phyloP scores from a whole-genome alignment of 2,329 filamentous ascomycete genomes.

The Sarocladiaceae sp. region DNA sequence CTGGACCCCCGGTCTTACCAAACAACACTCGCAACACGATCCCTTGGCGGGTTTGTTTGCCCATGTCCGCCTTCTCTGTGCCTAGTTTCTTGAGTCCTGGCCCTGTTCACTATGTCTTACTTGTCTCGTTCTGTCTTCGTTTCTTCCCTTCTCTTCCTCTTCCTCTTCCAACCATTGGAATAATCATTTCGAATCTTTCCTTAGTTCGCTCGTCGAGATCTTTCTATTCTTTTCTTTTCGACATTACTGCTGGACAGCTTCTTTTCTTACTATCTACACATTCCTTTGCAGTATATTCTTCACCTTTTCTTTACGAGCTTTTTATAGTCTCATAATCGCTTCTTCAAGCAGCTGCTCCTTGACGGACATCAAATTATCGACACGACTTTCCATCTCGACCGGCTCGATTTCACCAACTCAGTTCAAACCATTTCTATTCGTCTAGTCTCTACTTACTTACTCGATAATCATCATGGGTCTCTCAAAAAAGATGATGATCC shows the following conservation, averaged over 20 bases:
- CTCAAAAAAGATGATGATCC: slow-evolving; percentile 6
- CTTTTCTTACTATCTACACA: neutral
- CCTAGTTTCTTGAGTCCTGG: neutral
- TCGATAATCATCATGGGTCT: slow-evolving; percentile 1
- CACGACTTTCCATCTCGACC: neutral
- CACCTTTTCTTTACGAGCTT: neutral
- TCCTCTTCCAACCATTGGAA: neutral
- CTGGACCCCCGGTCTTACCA: neutral
- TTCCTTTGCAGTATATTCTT: neutral
- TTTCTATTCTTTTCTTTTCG: neutral
- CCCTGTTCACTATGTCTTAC: neutral
- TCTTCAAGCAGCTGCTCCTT: neutral
- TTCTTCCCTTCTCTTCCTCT: neutral
- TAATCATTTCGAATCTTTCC: neutral
- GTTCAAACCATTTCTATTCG: neutral
- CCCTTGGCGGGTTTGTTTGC: slow-evolving; percentile 6
- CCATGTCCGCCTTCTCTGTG: neutral
- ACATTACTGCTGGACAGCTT: slow-evolving; percentile 10
- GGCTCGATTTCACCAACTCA: neutral
- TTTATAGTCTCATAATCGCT: neutral
- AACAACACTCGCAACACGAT: slow-evolving; percentile 8
- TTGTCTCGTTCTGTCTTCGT: neutral
- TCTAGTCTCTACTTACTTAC: too few relatives aligned
- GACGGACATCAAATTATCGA: too few relatives aligned
- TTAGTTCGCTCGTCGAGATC: neutral